Base-by-base conservation (phyloP, 768 basidiomycete genomes). In the Kwoniella botswanensis region DNA sequence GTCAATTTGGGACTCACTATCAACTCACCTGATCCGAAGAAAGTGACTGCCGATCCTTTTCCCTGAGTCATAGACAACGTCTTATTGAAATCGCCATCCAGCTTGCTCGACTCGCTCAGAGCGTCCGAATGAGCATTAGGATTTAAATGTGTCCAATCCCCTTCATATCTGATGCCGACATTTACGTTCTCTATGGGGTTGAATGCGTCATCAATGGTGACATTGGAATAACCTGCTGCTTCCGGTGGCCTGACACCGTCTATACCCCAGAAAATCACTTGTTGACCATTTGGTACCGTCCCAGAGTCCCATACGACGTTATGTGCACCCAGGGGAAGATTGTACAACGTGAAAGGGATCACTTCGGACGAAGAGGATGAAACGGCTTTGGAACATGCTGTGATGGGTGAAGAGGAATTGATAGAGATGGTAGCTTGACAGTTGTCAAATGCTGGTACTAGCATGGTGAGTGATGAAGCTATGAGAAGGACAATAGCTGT, bases 251-350 rank as follows among this genome's bases (percentile, higher is more conserved):
- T 43, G 13, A 56, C 70, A 2, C 67, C 80, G 21, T 72, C 70
- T 9, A 79, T 66, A 6, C 80, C 80, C 78, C 78, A 82, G 62
- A 82, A 79, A 4, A 78, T 65, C 3, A 82, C 73, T 54, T 74
- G 70, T 24, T 71, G 29, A 10, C 65, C 67, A 13, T 57, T 29
- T 5, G 62, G 12, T 6, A 76, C 24, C 0, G 52, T 43, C 4
- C 75, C 74, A 17, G 72, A 53, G 26, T 67, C 24, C 61, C 68
- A 79, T 10, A 26, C 17, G 44, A 81, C 68, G 7, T 64, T 22
- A 59, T 82, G 80, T 11, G 67, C 6, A 10, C 80, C 80, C 2
- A 5, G 3, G 10, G 80, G 80, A 0, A 82, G 71, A 44, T 71
- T 70, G 62, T 70, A 71, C 12, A 81, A 29, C 1, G 75, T 61